Conservation (phyloP, 208 protist species). For the Leishmania lainsoni region DNA sequence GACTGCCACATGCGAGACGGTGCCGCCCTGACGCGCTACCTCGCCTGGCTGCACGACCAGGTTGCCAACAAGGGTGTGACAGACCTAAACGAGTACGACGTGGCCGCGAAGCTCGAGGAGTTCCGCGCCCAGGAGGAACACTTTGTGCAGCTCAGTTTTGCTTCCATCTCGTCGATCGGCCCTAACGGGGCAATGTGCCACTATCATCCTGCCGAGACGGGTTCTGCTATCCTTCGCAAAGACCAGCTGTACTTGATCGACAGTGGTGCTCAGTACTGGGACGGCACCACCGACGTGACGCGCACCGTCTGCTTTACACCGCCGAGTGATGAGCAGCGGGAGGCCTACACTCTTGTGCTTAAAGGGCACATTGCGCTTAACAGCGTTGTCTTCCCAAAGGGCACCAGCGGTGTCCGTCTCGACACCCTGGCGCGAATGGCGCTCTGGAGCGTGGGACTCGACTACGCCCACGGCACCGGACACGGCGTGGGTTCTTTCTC, state of each 20-base stretch:
- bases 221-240: slow-evolving; percentile 57
- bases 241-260: slow-evolving; percentile 95
- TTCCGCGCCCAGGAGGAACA: slow-evolving; percentile 75
- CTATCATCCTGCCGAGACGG: slow-evolving; percentile 79
- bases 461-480: slow-evolving; percentile 97
- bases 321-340: slow-evolving; percentile 62
- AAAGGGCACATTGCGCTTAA: slow-evolving; percentile 94
- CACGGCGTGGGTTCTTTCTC: slow-evolving; percentile 97
- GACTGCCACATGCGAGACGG: slow-evolving; percentile 94
- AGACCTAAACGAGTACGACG: slow-evolving; percentile 87
- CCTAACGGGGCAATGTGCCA: slow-evolving; percentile 96
- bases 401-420: slow-evolving; percentile 75
- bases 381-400: slow-evolving; percentile 85
- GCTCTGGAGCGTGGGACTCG: slow-evolving; percentile 94
- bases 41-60: slow-evolving; percentile 90
- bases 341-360: slow-evolving; percentile 96
- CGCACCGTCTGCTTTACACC: slow-evolving; percentile 94
- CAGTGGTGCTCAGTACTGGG: slow-evolving; percentile 95
- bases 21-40: slow-evolving; percentile 89
- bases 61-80: slow-evolving; percentile 59
- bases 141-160: slow-evolving; percentile 93
- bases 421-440: slow-evolving; percentile 90
- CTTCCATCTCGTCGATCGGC: slow-evolving; percentile 91
- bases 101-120: slow-evolving; percentile 67
- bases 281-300: slow-evolving; percentile 98